These are phyloP conservation scores for Cyberlindnera nakhonratchasimensis DNA, from an alignment of 805 yeast genomes.

Conservation along the genomic window DNA sequence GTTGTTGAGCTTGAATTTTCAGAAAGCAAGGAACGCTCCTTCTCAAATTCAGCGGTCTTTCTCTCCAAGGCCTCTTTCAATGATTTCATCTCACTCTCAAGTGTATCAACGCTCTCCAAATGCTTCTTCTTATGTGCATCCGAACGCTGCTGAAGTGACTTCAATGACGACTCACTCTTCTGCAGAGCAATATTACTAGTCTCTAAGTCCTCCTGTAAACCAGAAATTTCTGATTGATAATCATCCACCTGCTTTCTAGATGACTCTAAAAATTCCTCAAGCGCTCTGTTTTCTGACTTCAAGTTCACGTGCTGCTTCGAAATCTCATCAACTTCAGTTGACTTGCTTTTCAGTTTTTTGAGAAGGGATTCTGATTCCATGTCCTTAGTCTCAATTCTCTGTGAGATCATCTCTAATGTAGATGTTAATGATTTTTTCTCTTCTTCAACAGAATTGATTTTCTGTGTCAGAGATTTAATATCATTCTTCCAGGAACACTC, in stretches of 20 bases:
- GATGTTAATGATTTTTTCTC: constrained; percentile 34
- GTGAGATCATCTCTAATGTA: constrained; percentile 32
- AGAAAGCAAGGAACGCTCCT: constrained; percentile 44
- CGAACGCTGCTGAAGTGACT: constrained; percentile 18
- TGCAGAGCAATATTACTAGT: constrained; percentile 6
- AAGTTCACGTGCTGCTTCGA: background rate
- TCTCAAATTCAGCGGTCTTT: constrained; percentile 45
- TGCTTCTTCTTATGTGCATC: constrained; percentile 24
- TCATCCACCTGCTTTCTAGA: background rate
- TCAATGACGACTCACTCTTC: constrained; percentile 15
- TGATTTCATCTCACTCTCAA: constrained; percentile 30
- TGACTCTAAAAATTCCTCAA: background rate
- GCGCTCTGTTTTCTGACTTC: constrained; percentile 3
- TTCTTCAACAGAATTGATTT: constrained; percentile 27
- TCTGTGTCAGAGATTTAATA: constrained; percentile 26
- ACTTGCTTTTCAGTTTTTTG: constrained; percentile 14
- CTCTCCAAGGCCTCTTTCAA: constrained; percentile 35
- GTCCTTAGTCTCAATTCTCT: constrained; percentile 29
- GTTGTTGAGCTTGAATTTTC: constrained; percentile 49
- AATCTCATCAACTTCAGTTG: constrained; percentile 10
- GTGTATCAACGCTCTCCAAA: constrained; percentile 19
- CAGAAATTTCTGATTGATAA: background rate
- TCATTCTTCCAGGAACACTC: constrained; percentile 29
- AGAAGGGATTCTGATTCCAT: constrained; percentile 22
- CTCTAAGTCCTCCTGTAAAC: constrained; percentile 9